phyloP scores from a whole-genome alignment of 2,329 filamentous ascomycete species.

The Ophiostoma pallidulum region DNA sequence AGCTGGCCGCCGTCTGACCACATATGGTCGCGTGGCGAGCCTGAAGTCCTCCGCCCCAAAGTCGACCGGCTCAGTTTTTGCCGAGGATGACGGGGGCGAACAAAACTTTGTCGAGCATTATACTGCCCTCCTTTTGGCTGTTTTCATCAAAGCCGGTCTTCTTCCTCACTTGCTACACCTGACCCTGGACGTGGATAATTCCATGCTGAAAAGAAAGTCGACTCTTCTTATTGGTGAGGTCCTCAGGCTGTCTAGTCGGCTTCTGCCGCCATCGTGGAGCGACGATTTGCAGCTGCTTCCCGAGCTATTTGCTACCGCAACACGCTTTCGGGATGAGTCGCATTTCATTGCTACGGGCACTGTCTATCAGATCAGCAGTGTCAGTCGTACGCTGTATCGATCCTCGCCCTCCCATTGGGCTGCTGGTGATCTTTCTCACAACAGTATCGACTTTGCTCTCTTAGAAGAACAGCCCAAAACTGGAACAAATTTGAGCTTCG shows the following conservation, averaged over 20 bases:
- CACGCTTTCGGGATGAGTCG: constrained; percentile 59
- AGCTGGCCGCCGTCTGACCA: constrained; percentile 83
- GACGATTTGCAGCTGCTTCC: constrained; percentile 79
- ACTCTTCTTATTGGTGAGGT: constrained; percentile 87
- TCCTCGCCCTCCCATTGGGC: constrained; percentile 48
- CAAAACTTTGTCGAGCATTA: constrained; percentile 92
- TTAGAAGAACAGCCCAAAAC: constrained; percentile 49
- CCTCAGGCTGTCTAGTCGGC: constrained; percentile 75
- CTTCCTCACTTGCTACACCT: constrained; percentile 52
- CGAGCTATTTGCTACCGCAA: constrained; percentile 68
- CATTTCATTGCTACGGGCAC: constrained; percentile 79
- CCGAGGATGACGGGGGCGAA: constrained; percentile 59
- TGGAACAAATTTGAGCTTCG: constrained; percentile 38
- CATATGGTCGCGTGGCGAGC: constrained; percentile 88
- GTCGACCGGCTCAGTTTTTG: constrained; percentile 36
- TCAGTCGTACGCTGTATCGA: constrained; percentile 83
- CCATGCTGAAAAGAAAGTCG: constrained; percentile 72
- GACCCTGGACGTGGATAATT: constrained; percentile 58
- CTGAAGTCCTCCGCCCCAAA: constrained; percentile 54
- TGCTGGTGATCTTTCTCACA: constrained; percentile 24
- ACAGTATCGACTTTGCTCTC: constrained; percentile 38
- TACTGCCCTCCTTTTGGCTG: constrained; percentile 75
- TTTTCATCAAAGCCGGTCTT: constrained; percentile 75
- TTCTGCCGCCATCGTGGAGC: constrained; percentile 75
- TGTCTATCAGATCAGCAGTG: constrained; percentile 96